phyloP scores from a whole-genome alignment of 1,284 basidiomycete genomes.

The Tilletia caries region DNA sequence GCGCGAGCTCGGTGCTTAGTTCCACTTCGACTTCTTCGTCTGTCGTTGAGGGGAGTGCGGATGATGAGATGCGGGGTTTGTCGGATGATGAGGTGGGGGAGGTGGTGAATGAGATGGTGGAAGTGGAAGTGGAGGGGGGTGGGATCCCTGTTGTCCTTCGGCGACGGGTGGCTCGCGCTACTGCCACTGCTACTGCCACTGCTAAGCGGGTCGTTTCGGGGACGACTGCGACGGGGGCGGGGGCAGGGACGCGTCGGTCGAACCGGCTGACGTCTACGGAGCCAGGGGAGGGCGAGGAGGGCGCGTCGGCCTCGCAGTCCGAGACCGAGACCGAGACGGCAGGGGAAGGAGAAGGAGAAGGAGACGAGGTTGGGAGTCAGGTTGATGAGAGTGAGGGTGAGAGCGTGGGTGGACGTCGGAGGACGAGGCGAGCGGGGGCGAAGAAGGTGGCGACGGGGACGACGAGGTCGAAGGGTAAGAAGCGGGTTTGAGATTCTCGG shows the following conservation, averaged over 20 bases:
- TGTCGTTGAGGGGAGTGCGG: neutral
- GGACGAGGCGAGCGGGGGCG: neutral
- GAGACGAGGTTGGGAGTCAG: neutral
- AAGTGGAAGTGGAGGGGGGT: neutral
- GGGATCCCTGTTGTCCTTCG: neutral
- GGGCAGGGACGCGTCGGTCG: neutral
- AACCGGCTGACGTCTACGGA: neutral
- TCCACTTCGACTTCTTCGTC: neutral
- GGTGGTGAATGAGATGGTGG: neutral
- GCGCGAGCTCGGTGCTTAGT: neutral
- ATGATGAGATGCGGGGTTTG: neutral
- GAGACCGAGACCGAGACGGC: conserved; percentile 9
- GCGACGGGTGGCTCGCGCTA: neutral
- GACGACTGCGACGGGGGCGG: neutral
- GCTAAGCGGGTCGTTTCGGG: too few relatives aligned
- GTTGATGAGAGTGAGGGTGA: neutral
- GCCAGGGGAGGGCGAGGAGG: neutral
- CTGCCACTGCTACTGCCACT: neutral
- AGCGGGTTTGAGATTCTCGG: too few relatives aligned
- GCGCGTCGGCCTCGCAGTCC: too few relatives aligned
- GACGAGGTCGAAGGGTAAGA: neutral
- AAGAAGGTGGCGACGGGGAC: neutral
- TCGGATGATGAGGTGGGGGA: neutral
- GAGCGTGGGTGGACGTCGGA: too few relatives aligned
- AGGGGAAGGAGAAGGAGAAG: neutral